Conservation (phyloP, 257 asterid genomes). For the Vinca minor region DNA sequence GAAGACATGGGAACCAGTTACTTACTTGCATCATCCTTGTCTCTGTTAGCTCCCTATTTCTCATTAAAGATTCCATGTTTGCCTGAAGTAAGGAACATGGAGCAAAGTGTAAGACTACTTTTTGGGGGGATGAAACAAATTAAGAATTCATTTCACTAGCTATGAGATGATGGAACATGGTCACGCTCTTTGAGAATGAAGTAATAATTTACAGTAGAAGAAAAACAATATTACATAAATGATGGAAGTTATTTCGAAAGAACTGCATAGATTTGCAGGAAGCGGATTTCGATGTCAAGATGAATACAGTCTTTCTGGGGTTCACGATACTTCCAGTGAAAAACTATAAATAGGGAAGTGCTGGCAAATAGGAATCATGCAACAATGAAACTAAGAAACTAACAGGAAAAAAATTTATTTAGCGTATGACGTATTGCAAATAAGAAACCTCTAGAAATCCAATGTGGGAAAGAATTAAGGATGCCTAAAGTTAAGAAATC, state of each 20-base stretch:
- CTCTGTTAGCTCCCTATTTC: constrained; percentile 95
- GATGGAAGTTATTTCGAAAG: not conserved
- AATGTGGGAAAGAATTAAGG: not conserved
- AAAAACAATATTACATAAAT: not conserved
- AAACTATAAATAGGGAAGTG: not conserved
- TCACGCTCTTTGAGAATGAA: not conserved
- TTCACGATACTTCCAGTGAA: not conserved
- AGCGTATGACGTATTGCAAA: not conserved
- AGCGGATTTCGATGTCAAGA: not conserved
- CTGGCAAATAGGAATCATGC: not conserved
- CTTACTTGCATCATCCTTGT: constrained; percentile 99
- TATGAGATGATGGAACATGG: not conserved
- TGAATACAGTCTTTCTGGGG: not conserved
- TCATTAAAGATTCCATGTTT: constrained; percentile 78
- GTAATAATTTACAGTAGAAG: not conserved
- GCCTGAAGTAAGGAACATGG: constrained; percentile 39
- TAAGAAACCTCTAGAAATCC: not conserved
- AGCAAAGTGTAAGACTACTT: constrained; percentile 11
- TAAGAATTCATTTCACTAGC: not conserved
- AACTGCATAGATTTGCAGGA: not conserved
- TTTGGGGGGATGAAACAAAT: not conserved
- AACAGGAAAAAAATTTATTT: not conserved
- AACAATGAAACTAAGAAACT: not conserved
- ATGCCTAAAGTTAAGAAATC: not conserved
- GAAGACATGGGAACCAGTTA: not conserved